These are phyloP conservation scores for Persicaria tinctoria DNA, from an alignment of 148 eudicot genomes.

Conservation along the genomic window DNA sequence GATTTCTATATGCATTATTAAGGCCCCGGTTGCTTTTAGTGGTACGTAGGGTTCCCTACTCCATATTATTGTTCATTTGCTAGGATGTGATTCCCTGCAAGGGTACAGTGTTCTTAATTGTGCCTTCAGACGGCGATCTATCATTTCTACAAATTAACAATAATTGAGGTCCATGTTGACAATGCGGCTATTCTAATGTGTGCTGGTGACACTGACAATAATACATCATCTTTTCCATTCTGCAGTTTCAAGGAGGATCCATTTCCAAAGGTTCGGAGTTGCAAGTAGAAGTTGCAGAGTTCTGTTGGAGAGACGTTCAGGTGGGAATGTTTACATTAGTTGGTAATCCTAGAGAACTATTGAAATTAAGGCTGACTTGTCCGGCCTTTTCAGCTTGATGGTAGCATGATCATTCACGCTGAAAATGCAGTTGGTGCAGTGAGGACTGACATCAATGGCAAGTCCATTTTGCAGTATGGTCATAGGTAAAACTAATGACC, in stretches of 20 bases:
- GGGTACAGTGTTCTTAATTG: too few species aligned
- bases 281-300: slow-evolving; percentile 88
- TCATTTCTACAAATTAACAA: too few species aligned
- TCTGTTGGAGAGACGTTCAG: slow-evolving; percentile 87
- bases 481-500: slow-evolving; percentile 37
- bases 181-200: not conserved
- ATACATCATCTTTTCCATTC: slow-evolving; percentile 1
- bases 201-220: slow-evolving; percentile 7
- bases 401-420: slow-evolving; percentile 73
- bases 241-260: slow-evolving; percentile 84
- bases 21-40: not conserved
- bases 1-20: not conserved
- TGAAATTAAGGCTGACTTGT: slow-evolving; percentile 23
- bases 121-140: too few species aligned
- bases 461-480: slow-evolving; percentile 73
- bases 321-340: slow-evolving; percentile 17
- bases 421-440: slow-evolving; percentile 68
- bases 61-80: not conserved
- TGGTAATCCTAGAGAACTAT: not conserved
- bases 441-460: slow-evolving; percentile 34
- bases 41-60: not conserved
- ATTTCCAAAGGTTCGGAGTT: slow-evolving; percentile 84
- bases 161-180: too few species aligned
- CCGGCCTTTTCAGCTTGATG: slow-evolving; percentile 55
- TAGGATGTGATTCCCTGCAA: not conserved